Percentiles rank a stretch among this genome's conserved stretches.
Conservation (phyloP, 306 rosid species). For the Rosa lucieae region DNA sequence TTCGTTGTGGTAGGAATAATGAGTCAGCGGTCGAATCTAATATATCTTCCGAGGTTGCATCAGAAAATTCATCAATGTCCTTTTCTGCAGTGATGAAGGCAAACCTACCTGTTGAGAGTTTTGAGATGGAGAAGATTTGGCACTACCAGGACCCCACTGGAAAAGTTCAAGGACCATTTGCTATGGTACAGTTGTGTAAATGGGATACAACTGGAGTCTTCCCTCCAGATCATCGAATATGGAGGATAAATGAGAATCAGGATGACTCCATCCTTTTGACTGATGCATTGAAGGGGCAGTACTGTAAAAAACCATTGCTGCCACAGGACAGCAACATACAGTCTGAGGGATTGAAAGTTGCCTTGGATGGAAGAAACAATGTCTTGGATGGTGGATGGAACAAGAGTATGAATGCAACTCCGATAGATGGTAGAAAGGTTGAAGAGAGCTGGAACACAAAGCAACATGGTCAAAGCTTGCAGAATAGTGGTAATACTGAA, state of each 20-base stretch:
- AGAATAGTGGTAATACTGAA: constrained; percentile 44
- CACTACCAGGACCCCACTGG: constrained; percentile 86
- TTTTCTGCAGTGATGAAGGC: constrained; percentile 44
- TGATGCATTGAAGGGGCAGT: constrained; percentile 54
- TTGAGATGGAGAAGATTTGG: constrained; percentile 61
- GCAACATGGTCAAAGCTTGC: constrained; percentile 38
- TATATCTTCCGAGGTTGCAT: constrained; percentile 36
- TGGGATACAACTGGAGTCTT: constrained; percentile 69
- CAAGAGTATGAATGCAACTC: constrained; percentile 29
- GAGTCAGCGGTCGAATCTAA: constrained; percentile 39
- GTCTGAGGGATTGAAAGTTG: constrained; percentile 40
- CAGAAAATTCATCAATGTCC: constrained; percentile 42
- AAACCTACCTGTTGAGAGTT: constrained; percentile 46
- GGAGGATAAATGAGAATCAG: constrained; percentile 68
- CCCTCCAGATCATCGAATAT: constrained; percentile 72
- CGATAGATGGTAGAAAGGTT: constrained; percentile 27
- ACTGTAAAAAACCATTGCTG: constrained; percentile 40
- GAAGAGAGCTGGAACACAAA: constrained; percentile 36
- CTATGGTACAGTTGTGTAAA: constrained; percentile 60
- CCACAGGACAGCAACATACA: constrained; percentile 33
- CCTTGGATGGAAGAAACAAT: constrained; percentile 37
- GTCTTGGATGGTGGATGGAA: constrained; percentile 28
- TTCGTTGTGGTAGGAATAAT: constrained; percentile 35
- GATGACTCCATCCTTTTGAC: constrained; percentile 57
- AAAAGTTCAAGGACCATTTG: constrained; percentile 86